Evolutionary conservation across 768 basidiomycete species (phyloP), one percentile per base, ranked within the genome.

Genomic region (Agaricus subrufescens): DNA sequence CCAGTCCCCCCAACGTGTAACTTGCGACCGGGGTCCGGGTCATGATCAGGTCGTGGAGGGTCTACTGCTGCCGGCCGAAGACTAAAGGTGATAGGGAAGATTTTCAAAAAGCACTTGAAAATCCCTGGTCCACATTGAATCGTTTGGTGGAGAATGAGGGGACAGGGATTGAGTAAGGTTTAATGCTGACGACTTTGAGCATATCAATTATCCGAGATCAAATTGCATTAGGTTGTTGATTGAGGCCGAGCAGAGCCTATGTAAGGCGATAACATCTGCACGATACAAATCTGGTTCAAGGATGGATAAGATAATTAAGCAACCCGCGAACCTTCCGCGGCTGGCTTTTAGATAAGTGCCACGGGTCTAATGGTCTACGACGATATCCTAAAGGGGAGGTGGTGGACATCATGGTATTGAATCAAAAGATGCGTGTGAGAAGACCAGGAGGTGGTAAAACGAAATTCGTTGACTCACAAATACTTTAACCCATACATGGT

Each of bases 1-100:
- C 60, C 66, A 72, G 71, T 70, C 67, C 69, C 60, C 63, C 71
- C 74, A 84, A 84, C 84, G 80, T 85, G 83, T 78, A 80, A 71
- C 73, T 75, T 73, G 78, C 75, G 76, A 79, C 83, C 82, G 79
- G 84, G 73, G 80, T 76, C 80, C 75, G 81, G 79, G 77, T 79
- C 73, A 83, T 83, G 86, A 74, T 75, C 73, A 73, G 79, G 75
- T 81, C 85, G 76, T 83, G 82, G 80, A 75, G 68, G 71, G 67
- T 67, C 71, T 78, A 71, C 75, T 80, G 74, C 74, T 78, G 75
- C 73, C 73, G 80, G 80, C 67, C 77, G 74, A 79, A 79, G 76
- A 75, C 77, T 69, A 67, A 69, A 73, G 68, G 70, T 73, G 78
- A 80, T 81, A 79, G 78, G 79, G 74, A 73, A 76, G 69, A 49